Conservation (phyloP, 495 filamentous ascomycete species). For the Lindgomyces ingoldianus region DNA sequence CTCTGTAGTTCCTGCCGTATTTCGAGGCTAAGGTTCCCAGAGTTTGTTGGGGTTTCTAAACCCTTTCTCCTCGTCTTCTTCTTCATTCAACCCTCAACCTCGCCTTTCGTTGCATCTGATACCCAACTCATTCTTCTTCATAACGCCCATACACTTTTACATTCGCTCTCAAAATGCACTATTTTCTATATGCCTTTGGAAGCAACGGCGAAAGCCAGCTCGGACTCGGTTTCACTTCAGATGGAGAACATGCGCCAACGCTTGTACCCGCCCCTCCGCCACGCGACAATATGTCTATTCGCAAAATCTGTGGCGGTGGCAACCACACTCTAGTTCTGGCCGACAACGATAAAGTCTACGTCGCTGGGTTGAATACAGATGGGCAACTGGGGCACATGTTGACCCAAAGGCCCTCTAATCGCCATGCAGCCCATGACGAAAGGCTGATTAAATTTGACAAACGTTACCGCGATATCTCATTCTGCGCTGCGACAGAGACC, state of each 20-base stretch:
- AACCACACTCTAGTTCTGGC: constrained; percentile 23
- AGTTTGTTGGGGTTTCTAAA: neutral
- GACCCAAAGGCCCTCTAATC: too few relatives aligned
- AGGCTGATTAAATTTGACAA: neutral
- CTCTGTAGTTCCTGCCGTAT: neutral
- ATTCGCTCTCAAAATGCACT: neutral
- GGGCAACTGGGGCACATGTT: constrained; percentile 14
- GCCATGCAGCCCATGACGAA: neutral
- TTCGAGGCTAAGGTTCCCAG: neutral
- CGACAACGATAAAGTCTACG: constrained; percentile 1
- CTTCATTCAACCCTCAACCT: neutral
- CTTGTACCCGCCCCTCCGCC: neutral
- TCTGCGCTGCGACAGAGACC: constrained; percentile 22
- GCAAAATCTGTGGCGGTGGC: constrained; percentile 10
- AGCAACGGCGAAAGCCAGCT: constrained; percentile 91
- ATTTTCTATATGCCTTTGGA: constrained; percentile 72
- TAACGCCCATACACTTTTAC: neutral
- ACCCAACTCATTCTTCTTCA: neutral
- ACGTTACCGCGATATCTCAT: neutral
- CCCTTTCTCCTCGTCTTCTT: neutral
- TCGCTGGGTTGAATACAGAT: constrained; percentile 7
- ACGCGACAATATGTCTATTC: neutral
- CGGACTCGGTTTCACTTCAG: constrained; percentile 54
- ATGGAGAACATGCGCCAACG: constrained; percentile 32
- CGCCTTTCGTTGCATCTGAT: neutral